A percentile compares a stretch with the other conserved stretches of the same genome.
Evolutionary conservation across 2,329 filamentous ascomycete genomes (phyloP).

Genomic region (Phyllosticta citriasiana): DNA sequence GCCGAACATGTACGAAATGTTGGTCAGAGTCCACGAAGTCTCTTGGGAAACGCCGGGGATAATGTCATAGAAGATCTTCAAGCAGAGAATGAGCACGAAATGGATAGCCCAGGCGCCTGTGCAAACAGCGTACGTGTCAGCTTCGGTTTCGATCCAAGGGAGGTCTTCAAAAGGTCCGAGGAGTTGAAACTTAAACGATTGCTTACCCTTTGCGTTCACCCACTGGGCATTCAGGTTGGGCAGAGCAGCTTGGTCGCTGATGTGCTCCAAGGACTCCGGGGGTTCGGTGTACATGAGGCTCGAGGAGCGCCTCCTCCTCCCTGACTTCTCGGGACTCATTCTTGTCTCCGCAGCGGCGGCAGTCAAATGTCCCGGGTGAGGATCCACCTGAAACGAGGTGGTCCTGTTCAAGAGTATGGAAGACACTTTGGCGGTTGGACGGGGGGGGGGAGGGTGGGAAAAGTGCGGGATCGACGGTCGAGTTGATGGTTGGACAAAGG

Average conservation of each 20-base stretch:
- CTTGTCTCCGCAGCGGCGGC: conserved; percentile 17
- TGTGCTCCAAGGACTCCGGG: conserved; percentile 90
- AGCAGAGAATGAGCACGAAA: conserved; percentile 76
- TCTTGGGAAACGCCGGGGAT: conserved; percentile 94
- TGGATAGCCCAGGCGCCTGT: conserved; percentile 97
- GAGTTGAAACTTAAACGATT: not conserved
- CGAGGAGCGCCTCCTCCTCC: conserved; percentile 86
- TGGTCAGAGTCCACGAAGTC: conserved; percentile 96
- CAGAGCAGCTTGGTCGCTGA: conserved; percentile 88
- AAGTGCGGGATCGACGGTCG: conserved; percentile 4
- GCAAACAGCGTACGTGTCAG: conserved; percentile 3
- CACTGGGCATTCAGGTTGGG: conserved; percentile 97
- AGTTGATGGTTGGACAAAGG: conserved; percentile 9
- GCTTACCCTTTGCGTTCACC: conserved; percentile 92
- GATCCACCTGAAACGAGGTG: conserved; percentile 67
- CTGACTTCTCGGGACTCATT: conserved; percentile 42
- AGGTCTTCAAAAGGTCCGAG: not conserved
- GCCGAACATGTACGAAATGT: conserved; percentile 98
- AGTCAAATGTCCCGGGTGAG: conserved; percentile 38
- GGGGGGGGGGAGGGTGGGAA: not conserved
- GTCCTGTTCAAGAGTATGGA: conserved; percentile 80
- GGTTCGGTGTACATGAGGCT: conserved; percentile 98
- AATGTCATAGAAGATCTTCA: conserved; percentile 96
- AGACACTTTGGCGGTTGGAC: conserved; percentile 92
- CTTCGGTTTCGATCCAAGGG: not conserved